Conservation (phyloP, 164 flowering plant species). For the Macadamia tetraphylla region DNA sequence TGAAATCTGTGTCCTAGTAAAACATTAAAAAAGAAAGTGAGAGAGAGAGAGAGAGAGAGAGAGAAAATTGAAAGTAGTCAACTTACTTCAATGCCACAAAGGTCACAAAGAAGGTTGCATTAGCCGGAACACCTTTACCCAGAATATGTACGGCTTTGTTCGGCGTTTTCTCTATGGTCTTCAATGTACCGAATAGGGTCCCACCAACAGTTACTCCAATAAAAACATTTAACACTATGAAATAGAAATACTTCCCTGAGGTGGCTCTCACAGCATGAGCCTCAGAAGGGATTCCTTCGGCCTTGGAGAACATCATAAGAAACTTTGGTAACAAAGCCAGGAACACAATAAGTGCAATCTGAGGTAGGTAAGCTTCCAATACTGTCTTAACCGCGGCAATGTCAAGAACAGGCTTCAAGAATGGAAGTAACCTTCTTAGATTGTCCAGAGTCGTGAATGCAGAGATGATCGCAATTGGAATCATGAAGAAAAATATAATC, state of each 20-base stretch:
- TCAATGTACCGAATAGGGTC: conserved; percentile 51
- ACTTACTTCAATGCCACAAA: conserved; percentile 90
- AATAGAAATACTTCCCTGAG: conserved; percentile 95
- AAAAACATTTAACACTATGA: conserved; percentile 76
- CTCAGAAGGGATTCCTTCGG: conserved; percentile 76
- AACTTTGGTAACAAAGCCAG: conserved; percentile 75
- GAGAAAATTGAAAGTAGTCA: neutral
- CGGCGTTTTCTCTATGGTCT: conserved; percentile 50
- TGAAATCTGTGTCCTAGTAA: neutral
- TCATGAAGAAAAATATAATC: conserved; percentile 74
- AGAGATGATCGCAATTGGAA: conserved; percentile 72
- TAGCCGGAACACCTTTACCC: conserved; percentile 60
- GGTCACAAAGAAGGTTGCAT: conserved; percentile 91
- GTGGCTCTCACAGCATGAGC: conserved; percentile 78
- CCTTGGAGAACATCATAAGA: conserved; percentile 69
- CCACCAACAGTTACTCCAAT: conserved; percentile 84
- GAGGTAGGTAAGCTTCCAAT: conserved; percentile 89
- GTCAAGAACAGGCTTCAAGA: conserved; percentile 60
- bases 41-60: neutral
- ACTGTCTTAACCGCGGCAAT: conserved; percentile 45
- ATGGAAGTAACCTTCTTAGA: conserved; percentile 63
- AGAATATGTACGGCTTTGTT: conserved; percentile 27
- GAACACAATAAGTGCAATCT: conserved; percentile 75
- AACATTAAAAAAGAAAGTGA: neutral
- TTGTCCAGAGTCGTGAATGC: conserved; percentile 83